These are phyloP conservation scores for Leccinum subgranulosum DNA, from an alignment of 768 basidiomycete species.

Conservation along the genomic window DNA sequence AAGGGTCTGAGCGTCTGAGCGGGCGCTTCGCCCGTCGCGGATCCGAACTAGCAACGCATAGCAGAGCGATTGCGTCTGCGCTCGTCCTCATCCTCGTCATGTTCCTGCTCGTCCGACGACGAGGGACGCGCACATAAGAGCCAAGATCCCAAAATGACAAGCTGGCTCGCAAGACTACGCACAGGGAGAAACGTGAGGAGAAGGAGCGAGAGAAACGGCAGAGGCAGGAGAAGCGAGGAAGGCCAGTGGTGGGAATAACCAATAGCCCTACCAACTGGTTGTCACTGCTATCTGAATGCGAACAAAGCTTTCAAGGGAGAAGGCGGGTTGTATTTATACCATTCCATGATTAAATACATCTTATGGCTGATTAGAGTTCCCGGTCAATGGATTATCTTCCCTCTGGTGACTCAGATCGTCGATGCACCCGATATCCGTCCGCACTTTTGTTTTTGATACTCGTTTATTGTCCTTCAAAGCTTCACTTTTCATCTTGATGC, in stretches of 20 bases:
- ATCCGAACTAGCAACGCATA: conserved; percentile 18
- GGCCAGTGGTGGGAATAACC: conserved; percentile 2
- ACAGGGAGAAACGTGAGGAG: background rate
- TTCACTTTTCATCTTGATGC: no score
- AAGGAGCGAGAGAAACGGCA: background rate
- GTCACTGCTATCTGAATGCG: conserved; percentile 4
- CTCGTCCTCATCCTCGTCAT: background rate
- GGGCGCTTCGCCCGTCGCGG: conserved; percentile 18
- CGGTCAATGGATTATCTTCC: no score
- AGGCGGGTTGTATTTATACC: no score
- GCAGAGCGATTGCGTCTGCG: conserved; percentile 17
- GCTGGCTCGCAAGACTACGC: background rate
- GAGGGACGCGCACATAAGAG: background rate
- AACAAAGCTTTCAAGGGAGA: no score
- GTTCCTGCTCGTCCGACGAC: background rate
- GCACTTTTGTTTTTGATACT: no score
- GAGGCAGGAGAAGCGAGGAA: conserved; percentile 9
- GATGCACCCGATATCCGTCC: no score
- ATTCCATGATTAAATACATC: no score
- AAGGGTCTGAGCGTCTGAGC: conserved; percentile 29
- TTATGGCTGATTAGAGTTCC: no score
- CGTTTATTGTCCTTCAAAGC: no score
- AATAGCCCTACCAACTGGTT: conserved; percentile 21
- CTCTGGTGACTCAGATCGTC: no score
- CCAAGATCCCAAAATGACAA: background rate